Conservation (phyloP, 1,139 yeast genomes). For the Saccharomyces hybrid region DNA sequence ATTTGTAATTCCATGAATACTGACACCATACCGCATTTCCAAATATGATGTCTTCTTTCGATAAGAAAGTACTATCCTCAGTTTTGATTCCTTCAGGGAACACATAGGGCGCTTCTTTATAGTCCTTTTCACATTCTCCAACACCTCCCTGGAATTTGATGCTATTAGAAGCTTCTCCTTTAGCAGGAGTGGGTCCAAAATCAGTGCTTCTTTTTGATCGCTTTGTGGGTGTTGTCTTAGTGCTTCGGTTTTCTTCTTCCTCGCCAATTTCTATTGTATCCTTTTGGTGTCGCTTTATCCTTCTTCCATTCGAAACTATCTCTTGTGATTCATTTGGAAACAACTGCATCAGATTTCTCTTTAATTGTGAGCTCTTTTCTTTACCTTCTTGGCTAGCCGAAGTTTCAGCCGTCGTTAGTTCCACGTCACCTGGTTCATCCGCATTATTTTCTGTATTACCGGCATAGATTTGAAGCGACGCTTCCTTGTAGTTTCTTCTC, state of each 20-base stretch:
- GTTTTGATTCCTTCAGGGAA: slow-evolving; percentile 12
- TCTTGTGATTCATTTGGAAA: neutral
- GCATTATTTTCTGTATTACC: neutral
- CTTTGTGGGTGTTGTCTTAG: neutral
- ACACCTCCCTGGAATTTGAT: neutral
- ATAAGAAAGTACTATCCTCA: slow-evolving; percentile 15
- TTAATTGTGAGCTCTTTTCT: neutral
- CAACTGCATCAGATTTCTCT: neutral
- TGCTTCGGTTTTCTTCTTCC: neutral
- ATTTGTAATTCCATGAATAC: slow-evolving; percentile 27
- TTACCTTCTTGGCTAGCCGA: neutral
- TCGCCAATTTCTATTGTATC: slow-evolving; percentile 1
- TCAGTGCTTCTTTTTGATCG: neutral
- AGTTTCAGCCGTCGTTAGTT: neutral
- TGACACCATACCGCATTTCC: slow-evolving; percentile 33
- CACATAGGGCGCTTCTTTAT: neutral
- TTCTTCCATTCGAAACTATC: neutral
- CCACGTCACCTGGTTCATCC: neutral
- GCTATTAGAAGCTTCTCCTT: neutral
- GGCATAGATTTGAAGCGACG: neutral
- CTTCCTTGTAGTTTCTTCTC: neutral
- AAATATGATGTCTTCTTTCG: slow-evolving; percentile 26
- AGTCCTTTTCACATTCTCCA: neutral
- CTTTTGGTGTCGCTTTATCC: slow-evolving; percentile 1
- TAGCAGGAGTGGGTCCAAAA: neutral